Base-by-base conservation (phyloP, 2,329 filamentous ascomycete species). In the Colletotrichum theobromicola region DNA sequence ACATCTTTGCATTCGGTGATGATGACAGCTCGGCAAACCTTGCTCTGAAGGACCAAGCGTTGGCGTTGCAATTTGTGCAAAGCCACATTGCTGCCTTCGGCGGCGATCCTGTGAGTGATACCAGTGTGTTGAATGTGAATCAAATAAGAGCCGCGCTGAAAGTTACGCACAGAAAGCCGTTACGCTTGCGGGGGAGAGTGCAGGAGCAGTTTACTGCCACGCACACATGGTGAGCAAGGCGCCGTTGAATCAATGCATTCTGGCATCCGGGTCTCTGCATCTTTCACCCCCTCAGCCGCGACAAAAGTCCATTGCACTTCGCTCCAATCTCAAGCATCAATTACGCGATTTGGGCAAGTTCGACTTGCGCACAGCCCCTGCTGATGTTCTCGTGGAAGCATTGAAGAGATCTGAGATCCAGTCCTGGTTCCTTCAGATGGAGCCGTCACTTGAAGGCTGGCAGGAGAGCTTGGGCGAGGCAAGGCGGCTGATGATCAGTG, bases 131-230 rank as follows among this genome's bases (percentile, higher is more conserved):
- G n/a, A 13, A 4, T 60, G 28, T 5, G 28, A 13, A 7, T n/a
- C 28, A 34, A 34, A 34, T 15, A 60, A 21, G 26, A 60, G 7
- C 12, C 32, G 57, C 57, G 26, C 68, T 72, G 32, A 72, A 55
- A 10, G 18, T 15, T 24, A 21, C 15, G 21, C 21, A 13, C 9
- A 32, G 10, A 86, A 83, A 26, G 82, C 82, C 26, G 82, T 88
- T 8, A 87, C 86, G 0, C 68, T 88, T 3, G 82, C 82, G 1
- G 86, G 86, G 5, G 86, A 88, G 74, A 88, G 86, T 58, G 86
- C 87, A 0, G 87, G 86, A 0, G 87, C 84, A 4, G 80, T 87
- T 2, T 87, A 87, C 28, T 81, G 79, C 6, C 87, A 88, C 76
- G 86, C 85, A 2, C 86, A 85, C 77, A 50, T 84, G 16, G 80